Conservation (phyloP, 768 basidiomycete genomes). For the Tulasnella sp. region DNA sequence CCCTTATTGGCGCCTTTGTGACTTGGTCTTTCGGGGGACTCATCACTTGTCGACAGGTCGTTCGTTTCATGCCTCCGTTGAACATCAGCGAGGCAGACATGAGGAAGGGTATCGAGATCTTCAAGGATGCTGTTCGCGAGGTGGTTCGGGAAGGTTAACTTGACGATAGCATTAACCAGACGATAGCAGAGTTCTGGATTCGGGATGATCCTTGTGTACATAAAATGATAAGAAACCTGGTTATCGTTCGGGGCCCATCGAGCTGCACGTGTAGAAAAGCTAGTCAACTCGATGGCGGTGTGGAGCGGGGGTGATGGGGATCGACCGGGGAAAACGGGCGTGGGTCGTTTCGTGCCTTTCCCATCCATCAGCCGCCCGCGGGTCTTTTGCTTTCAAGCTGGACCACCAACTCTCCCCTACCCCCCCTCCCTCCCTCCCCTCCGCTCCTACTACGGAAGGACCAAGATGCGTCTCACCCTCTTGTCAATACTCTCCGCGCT, state of each 20-base stretch:
- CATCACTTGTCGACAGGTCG: slow-evolving; percentile 42
- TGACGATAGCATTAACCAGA: background rate
- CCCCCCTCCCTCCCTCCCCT: background rate
- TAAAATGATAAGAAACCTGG: background rate
- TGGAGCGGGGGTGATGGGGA: background rate
- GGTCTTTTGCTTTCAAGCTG: background rate
- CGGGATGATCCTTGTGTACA: background rate
- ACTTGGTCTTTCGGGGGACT: background rate
- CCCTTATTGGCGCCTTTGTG: slow-evolving; percentile 28
- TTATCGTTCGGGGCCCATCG: background rate
- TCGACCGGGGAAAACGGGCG: background rate
- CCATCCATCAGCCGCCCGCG: background rate
- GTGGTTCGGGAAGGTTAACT: slow-evolving; percentile 46
- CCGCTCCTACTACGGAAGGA: background rate
- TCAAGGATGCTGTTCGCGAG: slow-evolving; percentile 66
- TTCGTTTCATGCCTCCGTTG: slow-evolving; percentile 92
- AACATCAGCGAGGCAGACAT: slow-evolving; percentile 79
- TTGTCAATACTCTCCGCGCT: background rate
- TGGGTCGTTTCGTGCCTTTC: background rate
- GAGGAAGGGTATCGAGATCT: slow-evolving; percentile 51
- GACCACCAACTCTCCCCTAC: background rate
- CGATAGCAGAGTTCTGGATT: background rate
- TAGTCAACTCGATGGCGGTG: background rate
- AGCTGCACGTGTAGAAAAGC: background rate
- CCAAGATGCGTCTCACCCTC: background rate